Conservation (phyloP, 805 yeast genomes). For the Pichia kluyveri region DNA sequence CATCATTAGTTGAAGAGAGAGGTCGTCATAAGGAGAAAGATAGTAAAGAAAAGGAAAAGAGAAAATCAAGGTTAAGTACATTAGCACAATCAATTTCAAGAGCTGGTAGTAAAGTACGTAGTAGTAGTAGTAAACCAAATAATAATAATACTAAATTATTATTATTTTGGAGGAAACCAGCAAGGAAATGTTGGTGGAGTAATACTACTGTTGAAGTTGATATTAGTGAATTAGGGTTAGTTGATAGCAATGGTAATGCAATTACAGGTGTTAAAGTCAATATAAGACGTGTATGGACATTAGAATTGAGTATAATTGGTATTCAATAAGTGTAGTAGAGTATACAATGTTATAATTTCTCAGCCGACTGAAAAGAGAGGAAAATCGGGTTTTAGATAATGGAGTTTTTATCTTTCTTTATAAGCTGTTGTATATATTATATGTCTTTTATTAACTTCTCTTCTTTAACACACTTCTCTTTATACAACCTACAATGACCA, state of each 20-base stretch:
- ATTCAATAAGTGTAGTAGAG: slow-evolving; percentile 36
- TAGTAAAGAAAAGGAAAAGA: slow-evolving; percentile 3
- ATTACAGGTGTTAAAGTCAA: slow-evolving; percentile 57
- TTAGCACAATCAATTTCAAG: slow-evolving; percentile 52
- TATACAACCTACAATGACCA: too few relatives aligned
- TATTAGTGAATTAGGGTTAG: slow-evolving; percentile 19
- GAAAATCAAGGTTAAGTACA: slow-evolving; percentile 41
- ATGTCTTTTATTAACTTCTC: too few relatives aligned
- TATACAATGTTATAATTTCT: too few relatives aligned
- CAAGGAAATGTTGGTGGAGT: slow-evolving; percentile 98
- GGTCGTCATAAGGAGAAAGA: slow-evolving; percentile 6
- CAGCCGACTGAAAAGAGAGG: too few relatives aligned
- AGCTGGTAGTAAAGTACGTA: slow-evolving; percentile 27
- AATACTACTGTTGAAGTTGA: slow-evolving; percentile 44
- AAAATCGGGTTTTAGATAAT: too few relatives aligned
- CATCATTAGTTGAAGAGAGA: slow-evolving; percentile 14
- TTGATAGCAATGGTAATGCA: slow-evolving; percentile 21
- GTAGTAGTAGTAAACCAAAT: slow-evolving; percentile 15
- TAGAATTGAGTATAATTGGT: slow-evolving; percentile 85
- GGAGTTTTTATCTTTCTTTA: too few relatives aligned
- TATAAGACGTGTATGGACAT: slow-evolving; percentile 92
- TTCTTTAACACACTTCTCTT: too few relatives aligned
- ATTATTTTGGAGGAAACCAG: slow-evolving; percentile 95
- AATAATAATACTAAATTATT: slow-evolving; percentile 52
- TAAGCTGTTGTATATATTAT: too few relatives aligned